phyloP scores from a whole-genome alignment of 2,329 filamentous ascomycete genomes.

The Pestalotiopsis sp. region DNA sequence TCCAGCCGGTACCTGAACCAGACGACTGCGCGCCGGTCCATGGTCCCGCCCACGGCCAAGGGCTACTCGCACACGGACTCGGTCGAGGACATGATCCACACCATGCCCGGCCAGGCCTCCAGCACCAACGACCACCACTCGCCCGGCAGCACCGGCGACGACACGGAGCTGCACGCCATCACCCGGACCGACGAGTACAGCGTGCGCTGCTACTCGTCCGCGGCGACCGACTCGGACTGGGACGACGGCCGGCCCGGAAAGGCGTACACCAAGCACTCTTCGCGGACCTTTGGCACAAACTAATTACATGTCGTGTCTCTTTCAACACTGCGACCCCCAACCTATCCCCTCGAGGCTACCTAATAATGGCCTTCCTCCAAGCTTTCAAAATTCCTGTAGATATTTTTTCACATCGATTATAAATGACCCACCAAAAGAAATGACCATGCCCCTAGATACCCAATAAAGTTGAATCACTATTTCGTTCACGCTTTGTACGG shows the following conservation, averaged over 20 bases:
- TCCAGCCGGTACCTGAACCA: conserved; percentile 9
- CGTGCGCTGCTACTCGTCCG: background rate
- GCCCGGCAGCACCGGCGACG: background rate
- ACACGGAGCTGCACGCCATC: conserved; percentile 9
- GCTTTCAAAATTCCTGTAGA: background rate
- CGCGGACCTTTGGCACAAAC: background rate
- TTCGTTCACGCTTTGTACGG: background rate
- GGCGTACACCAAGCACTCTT: background rate
- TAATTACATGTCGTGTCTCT: background rate
- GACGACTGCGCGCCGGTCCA: background rate
- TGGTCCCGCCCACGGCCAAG: background rate
- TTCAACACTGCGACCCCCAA: background rate
- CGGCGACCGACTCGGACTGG: background rate
- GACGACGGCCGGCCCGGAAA: background rate
- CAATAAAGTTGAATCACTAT: background rate
- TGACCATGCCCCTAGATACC: background rate
- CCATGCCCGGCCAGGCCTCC: background rate
- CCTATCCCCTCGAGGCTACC: background rate
- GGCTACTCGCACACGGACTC: conserved; percentile 13
- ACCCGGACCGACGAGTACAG: conserved; percentile 10
- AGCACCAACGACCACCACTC: too few relatives aligned
- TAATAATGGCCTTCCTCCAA: background rate
- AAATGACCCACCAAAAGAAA: background rate
- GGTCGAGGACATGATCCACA: conserved; percentile 13
- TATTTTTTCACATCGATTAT: background rate